Evolutionary conservation across 495 filamentous ascomycete genomes (phyloP).

Genomic region (Aspergillus haitiensis): DNA sequence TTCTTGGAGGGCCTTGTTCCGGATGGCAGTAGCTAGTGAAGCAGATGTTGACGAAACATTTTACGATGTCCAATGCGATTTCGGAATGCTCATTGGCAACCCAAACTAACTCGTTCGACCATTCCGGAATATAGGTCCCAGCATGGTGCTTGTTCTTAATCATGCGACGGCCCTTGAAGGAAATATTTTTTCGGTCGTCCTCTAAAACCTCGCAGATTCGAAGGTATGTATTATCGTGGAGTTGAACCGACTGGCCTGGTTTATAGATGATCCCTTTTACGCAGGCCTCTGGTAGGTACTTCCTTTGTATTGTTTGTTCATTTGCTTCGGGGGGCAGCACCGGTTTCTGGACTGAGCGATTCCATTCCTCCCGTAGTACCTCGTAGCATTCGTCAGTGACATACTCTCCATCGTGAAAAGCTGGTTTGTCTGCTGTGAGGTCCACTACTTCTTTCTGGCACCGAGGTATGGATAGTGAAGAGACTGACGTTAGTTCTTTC

Average conservation of each 20-base stretch:
- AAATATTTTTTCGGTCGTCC: constrained; percentile 12
- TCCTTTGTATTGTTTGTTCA: neutral
- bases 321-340: neutral
- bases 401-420: constrained; percentile 26
- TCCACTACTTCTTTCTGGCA: constrained; percentile 9
- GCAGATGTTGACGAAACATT: constrained; percentile 24
- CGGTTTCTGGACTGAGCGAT: neutral
- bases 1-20: constrained; percentile 8
- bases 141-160: constrained; percentile 14
- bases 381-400: constrained; percentile 26
- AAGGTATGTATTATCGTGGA: constrained; percentile 24
- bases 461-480: neutral
- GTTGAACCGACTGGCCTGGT: constrained; percentile 26
- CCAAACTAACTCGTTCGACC: constrained; percentile 32
- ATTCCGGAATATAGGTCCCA: constrained; percentile 24
- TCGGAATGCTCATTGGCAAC: constrained; percentile 20
- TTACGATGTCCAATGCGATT: constrained; percentile 26
- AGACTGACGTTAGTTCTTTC: neutral
- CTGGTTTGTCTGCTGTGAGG: constrained; percentile 10
- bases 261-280: constrained; percentile 26
- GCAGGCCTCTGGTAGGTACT: constrained; percentile 16
- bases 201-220: constrained; percentile 22
- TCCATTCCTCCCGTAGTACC: constrained; percentile 15
- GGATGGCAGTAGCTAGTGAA: constrained; percentile 37
- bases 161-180: constrained; percentile 25